Conservation (phyloP, 1,139 yeast species). For the Blastobotrys niveus region DNA sequence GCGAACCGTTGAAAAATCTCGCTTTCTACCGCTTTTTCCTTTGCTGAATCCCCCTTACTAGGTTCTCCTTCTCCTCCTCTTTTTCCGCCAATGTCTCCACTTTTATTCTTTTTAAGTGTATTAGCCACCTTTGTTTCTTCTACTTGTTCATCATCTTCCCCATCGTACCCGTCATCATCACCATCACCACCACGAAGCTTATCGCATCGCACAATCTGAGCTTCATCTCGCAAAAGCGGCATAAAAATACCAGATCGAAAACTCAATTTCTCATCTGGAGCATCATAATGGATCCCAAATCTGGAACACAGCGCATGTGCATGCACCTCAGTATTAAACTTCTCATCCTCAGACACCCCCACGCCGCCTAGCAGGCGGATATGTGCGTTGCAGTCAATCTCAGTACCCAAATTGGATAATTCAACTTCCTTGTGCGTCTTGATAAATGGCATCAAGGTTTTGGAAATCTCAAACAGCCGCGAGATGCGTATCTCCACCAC, state of each 20-base stretch:
- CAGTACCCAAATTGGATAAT: conserved; percentile 17
- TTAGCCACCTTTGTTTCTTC: not conserved
- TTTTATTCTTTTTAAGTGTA: not conserved
- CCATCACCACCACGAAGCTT: not conserved
- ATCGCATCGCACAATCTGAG: conserved; percentile 12
- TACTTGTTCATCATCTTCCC: not conserved
- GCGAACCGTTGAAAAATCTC: conserved; percentile 9
- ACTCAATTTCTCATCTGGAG: conserved; percentile 22
- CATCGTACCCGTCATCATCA: not conserved
- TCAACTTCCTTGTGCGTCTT: conserved; percentile 2
- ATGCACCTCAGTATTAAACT: conserved; percentile 45
- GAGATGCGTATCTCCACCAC: conserved; percentile 49
- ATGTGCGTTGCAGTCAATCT: conserved; percentile 37
- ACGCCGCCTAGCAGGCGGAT: conserved; percentile 47
- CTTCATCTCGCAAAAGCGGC: conserved; percentile 24
- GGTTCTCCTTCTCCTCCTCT: not conserved
- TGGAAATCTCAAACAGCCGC: conserved; percentile 14
- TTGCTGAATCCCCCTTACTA: not conserved
- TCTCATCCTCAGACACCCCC: conserved; percentile 36
- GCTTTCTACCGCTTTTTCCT: no score
- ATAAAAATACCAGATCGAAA: conserved; percentile 27
- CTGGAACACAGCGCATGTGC: conserved; percentile 48
- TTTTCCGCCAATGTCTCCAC: not conserved
- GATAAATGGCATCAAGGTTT: conserved; percentile 6
- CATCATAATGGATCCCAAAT: conserved; percentile 47